Evolutionary conservation across 352 stramenopile genomes (phyloP), one percentile per base, ranked within the genome.

Genomic region (Sclerospora graminicola): DNA sequence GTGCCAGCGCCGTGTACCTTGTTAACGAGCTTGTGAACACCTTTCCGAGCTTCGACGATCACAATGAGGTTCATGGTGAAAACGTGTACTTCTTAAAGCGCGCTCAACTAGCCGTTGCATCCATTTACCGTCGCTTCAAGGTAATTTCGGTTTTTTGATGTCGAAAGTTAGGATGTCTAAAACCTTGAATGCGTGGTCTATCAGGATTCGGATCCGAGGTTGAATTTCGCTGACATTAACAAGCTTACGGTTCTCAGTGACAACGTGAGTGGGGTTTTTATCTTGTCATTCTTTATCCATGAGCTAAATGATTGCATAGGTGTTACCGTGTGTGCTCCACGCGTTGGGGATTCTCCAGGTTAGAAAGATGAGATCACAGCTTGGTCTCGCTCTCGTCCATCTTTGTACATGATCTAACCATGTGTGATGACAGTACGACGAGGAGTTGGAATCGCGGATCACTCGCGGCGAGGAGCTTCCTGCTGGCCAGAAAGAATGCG

Each of bases 41-140:
- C 1, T 91, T 89, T 54, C 63, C 76, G 13, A 67, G 68, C 6
- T 91, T 91, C 43, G 71, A 82, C 35, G 79, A 91, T 53, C 60
- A 70, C 49, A 66, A 62, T 4, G 60, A 69, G 36, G 56, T 64
- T 32, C 57, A 68, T 30, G 71, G 66, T 36, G 60, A 60, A 15
- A 60, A 65, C 18, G 58, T 78, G 5, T 84, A 67, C 26, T 56
- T 91, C 40, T 56, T 85, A 40, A 91, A 91, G 57, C 73, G 78
- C 10, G 76, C 63, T 27, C 79, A 91, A 54, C 57, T 88, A 15
- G 61, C 55, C 2, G 66, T 69, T 15, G 51, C 52, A 4, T 71
- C 46, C 13, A 51, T 89, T 15, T 63, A 87, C 40, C 69, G 69
- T 16, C 79, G 76, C 24, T 91, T 89, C 45, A 66, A 76, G 51